phyloP scores from a whole-genome alignment of 805 yeast genomes.

The Ogataea philodendri region DNA sequence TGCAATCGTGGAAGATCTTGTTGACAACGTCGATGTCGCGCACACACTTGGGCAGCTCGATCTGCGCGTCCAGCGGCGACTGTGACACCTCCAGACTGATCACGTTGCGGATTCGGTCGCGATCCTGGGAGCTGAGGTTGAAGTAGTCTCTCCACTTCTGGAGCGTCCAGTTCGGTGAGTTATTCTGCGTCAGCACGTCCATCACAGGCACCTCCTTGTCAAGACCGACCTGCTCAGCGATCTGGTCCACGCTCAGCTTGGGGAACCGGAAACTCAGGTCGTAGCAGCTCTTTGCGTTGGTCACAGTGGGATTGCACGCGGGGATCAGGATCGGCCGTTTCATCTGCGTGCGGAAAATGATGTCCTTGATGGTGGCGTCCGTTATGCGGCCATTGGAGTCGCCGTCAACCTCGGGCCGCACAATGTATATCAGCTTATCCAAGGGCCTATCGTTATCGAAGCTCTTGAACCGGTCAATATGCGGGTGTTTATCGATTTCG shows the following conservation, averaged over 20 bases:
- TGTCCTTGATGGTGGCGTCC: conserved; percentile 24
- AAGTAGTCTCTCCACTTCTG: conserved; percentile 75
- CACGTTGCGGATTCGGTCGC: conserved; percentile 75
- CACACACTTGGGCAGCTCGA: conserved; percentile 67
- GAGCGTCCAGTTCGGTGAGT: conserved; percentile 65
- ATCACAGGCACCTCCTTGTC: conserved; percentile 72
- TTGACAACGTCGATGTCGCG: conserved; percentile 65
- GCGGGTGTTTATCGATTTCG: conserved; percentile 57
- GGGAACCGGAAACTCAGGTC: conserved; percentile 42
- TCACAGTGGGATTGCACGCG: conserved; percentile 23
- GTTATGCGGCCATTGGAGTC: conserved; percentile 22
- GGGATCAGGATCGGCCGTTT: conserved; percentile 34
- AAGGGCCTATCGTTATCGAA: conserved; percentile 31
- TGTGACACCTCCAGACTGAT: conserved; percentile 76
- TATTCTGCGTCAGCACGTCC: conserved; percentile 84
- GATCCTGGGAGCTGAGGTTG: conserved; percentile 37
- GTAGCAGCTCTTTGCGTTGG: conserved; percentile 11
- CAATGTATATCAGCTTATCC: conserved; percentile 29
- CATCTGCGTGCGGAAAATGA: conserved; percentile 30
- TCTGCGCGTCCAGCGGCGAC: conserved; percentile 44
- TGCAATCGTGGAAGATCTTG: conserved; percentile 50
- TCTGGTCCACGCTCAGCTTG: conserved; percentile 50
- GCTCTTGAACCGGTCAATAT: conserved; percentile 37
- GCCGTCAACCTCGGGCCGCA: conserved; percentile 23
- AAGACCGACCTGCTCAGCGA: conserved; percentile 59